Conservation (phyloP, 192 early-diverging fungal species). For the Coemansia sp. region DNA sequence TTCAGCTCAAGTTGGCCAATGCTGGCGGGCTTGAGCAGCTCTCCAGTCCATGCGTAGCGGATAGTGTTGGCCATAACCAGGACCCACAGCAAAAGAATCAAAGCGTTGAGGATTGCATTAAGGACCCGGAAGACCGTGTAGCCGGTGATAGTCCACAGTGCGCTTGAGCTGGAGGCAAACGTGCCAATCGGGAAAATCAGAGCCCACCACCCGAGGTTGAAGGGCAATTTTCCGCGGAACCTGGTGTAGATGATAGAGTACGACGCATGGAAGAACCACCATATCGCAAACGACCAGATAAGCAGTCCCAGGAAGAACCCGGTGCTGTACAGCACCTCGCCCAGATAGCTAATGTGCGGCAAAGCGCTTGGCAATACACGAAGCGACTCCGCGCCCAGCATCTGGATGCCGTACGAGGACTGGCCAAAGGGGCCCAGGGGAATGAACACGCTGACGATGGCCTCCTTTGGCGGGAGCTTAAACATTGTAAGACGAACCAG, state of each 20-base stretch:
- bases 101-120: conserved; percentile 35
- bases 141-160: conserved; percentile 23
- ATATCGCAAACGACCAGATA: conserved; percentile 52
- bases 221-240: conserved; percentile 35
- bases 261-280: conserved; percentile 54
- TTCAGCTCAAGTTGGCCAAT: conserved; percentile 30
- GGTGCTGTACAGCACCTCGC: conserved; percentile 29
- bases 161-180: conserved; percentile 28
- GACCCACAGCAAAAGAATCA: conserved; percentile 37
- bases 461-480: conserved; percentile 57
- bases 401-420: conserved; percentile 54
- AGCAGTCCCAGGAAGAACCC: conserved; percentile 43
- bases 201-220: conserved; percentile 64
- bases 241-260: conserved; percentile 38
- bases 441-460: conserved; percentile 54
- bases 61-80: conserved; percentile 29
- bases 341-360: conserved; percentile 29
- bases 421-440: conserved; percentile 58
- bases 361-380: conserved; percentile 32
- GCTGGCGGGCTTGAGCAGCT: conserved; percentile 40
- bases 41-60: conserved; percentile 45
- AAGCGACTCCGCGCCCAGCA: conserved; percentile 44
- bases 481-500: conserved; percentile 47
- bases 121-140: conserved; percentile 46
- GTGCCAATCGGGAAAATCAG: conserved; percentile 58